Evolutionary conservation across 2,329 filamentous ascomycete genomes (phyloP), one percentile per base, ranked within the genome.

Genomic region (Stylonectria norvegica): DNA sequence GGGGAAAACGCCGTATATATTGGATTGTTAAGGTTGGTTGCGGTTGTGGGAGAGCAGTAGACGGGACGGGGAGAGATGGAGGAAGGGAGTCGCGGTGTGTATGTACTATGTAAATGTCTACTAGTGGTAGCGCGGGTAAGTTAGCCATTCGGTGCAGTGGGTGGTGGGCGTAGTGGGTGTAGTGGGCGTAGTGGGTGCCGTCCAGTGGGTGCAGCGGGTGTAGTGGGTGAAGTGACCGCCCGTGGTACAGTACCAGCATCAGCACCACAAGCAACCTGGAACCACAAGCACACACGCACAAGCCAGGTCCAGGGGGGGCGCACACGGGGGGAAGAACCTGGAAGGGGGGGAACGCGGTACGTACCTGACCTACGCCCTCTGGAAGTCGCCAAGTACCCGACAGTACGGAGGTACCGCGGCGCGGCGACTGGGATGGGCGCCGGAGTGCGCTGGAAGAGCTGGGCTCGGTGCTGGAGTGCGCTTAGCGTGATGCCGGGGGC

Each of bases 31-130:
- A 38, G 36, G 49, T 50, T 53, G 48, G 50, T 47, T 43, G 46
- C 27, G 27, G 27, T 14, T 10, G 27, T 14, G 15, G 27, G 9
- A 10, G 27, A 14, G 15, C 27, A 6, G 27, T 8, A 44, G 45
- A 36, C 40, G 48, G 37, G 47, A 40, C 18, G 48, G 50, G 48
- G 32, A 44, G 40, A 50, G 56, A 56, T 46, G 55, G 53, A 52
- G 47, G 50, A 56, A 51, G 56, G 48, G 55, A 53, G 54, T 55
- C 47, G 49, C 49, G 55, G 55, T 57, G 55, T 48, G 42, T 45
- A 44, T 16, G n/a, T 8, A 25, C 46, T 49, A 43, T 54, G 49
- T 52, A 47, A 48, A 14, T 20, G 11, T 17, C 31, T 33, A 9
- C 7, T 19, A 22, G 12, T 22, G 50, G 49, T 49, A 51, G 45